phyloP scores from a whole-genome alignment of 1,139 yeast genomes.

The Wickerhamomyces sp. region DNA sequence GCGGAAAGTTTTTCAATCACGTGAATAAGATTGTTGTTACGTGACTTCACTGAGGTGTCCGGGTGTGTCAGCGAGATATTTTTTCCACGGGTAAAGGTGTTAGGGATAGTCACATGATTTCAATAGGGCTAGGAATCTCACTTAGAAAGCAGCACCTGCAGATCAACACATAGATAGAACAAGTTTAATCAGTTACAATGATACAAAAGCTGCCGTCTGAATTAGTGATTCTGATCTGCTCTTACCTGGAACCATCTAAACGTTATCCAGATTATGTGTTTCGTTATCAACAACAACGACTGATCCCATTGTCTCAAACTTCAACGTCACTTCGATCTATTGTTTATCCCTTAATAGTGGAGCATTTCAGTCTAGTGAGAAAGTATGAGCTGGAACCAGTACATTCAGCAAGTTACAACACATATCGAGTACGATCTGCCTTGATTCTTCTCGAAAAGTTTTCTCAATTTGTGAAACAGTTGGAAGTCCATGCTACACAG shows the following conservation, averaged over 20 bases:
- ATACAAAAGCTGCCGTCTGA: neutral
- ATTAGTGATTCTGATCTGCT: neutral
- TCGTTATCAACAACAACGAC: slow-evolving; percentile 2
- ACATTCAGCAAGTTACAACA: neutral
- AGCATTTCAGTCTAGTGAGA: slow-evolving; percentile 9
- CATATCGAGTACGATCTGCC: no score
- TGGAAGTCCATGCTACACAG: no score
- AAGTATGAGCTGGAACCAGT: slow-evolving; percentile 5
- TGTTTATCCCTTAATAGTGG: slow-evolving; percentile 4
- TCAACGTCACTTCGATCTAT: slow-evolving; percentile 7
- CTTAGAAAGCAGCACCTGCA: no score
- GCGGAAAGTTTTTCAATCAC: neutral
- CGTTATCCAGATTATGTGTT: slow-evolving; percentile 9
- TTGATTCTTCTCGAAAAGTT: no score
- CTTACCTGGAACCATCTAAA: neutral
- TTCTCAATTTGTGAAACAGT: no score
- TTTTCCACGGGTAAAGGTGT: no score
- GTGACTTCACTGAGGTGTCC: neutral
- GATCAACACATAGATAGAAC: no score
- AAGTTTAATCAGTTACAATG: no score
- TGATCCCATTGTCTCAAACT: slow-evolving; percentile 7
- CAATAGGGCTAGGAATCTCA: no score
- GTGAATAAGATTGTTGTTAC: neutral
- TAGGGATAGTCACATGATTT: no score
- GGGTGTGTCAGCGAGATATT: no score